These are phyloP conservation scores for Pythium insidiosum DNA, from an alignment of 352 stramenopile genomes.

Conservation along the genomic window DNA sequence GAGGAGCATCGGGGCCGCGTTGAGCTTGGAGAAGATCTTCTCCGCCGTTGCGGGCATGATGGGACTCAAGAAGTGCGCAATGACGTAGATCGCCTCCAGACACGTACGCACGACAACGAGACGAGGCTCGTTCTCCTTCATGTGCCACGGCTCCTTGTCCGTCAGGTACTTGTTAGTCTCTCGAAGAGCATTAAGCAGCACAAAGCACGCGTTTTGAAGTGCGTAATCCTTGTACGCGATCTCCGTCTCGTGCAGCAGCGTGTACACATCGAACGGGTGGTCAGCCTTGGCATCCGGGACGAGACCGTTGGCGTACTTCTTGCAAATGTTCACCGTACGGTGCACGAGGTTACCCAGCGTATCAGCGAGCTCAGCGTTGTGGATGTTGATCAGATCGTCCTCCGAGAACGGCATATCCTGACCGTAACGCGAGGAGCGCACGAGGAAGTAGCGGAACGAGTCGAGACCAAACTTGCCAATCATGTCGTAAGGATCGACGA, in stretches of 20 bases:
- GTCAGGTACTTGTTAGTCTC: conserved; percentile 98
- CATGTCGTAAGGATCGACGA: conserved; percentile 95
- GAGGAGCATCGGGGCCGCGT: conserved; percentile 69
- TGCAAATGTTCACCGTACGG: conserved; percentile 93
- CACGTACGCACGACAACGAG: conserved; percentile 92
- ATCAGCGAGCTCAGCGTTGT: conserved; percentile 95
- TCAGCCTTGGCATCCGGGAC: conserved; percentile 50
- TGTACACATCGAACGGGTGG: conserved; percentile 83
- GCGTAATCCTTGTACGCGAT: conserved; percentile 91
- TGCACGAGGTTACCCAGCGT: conserved; percentile 96
- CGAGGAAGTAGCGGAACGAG: conserved; percentile 93
- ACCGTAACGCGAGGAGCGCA: conserved; percentile 91
- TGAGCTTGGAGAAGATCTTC: conserved; percentile 94
- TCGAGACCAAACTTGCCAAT: conserved; percentile 92
- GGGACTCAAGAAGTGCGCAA: conserved; percentile 93
- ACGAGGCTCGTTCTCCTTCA: conserved; percentile 86
- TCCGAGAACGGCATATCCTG: conserved; percentile 93
- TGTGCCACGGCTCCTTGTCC: conserved; percentile 96
- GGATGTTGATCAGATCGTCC: conserved; percentile 93
- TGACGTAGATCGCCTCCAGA: conserved; percentile 96
- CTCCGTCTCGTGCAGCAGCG: conserved; percentile 73
- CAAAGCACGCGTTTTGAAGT: conserved; percentile 85
- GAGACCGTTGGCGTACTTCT: conserved; percentile 91
- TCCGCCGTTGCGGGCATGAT: conserved; percentile 89
- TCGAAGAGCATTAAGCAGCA: conserved; percentile 87